Conservation (phyloP, 331 rosid species). For the Cydonia oblonga region DNA sequence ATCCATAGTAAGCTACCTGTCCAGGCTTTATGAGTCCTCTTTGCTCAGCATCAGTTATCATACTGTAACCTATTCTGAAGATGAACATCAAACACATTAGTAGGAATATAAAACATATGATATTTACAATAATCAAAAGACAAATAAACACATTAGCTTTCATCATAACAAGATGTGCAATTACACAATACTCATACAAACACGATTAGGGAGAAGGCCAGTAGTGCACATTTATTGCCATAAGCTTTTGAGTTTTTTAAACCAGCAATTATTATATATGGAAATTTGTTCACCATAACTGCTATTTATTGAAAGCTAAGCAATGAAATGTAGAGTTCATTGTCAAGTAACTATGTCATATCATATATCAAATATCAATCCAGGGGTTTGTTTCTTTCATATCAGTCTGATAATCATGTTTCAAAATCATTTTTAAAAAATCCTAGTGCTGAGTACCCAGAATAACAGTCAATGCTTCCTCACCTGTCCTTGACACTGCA, state of each 20-base stretch:
- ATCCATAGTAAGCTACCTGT: constrained; percentile 43
- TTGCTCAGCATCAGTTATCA: constrained; percentile 90
- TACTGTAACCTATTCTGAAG: constrained; percentile 87
- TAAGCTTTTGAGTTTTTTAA: neutral
- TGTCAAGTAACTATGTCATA: no score
- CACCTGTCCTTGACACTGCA: constrained; percentile 99
- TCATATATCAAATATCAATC: no score
- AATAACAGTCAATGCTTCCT: constrained; percentile 1
- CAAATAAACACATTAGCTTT: neutral
- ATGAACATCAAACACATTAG: constrained; percentile 11
- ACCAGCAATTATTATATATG: neutral
- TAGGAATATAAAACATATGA: neutral
- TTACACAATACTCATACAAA: neutral
- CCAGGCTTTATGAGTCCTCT: constrained; percentile 83
- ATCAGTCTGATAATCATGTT: neutral
- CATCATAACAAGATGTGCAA: neutral
- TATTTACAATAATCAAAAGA: neutral
- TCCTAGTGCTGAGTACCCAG: neutral
- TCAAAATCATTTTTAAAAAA: neutral
- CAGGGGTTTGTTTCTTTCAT: neutral
- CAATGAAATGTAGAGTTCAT: no score
- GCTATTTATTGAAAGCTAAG: no score
- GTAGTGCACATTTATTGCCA: neutral
- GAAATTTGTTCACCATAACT: neutral
- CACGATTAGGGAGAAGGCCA: neutral